Conservation (phyloP, 2,329 filamentous ascomycete species). For the Paecilomyces variotii region DNA sequence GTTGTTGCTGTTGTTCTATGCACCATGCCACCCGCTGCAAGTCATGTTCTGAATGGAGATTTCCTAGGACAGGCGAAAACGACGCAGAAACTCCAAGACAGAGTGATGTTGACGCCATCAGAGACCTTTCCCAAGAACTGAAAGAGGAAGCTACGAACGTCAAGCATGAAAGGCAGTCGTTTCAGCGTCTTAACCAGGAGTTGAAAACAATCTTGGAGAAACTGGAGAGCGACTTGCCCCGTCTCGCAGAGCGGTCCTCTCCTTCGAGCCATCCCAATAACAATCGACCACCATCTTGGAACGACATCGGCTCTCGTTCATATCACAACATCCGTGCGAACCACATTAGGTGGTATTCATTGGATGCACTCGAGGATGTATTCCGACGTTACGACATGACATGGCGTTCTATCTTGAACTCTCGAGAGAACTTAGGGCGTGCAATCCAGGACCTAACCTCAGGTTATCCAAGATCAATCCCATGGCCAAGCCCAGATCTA, state of each 20-base stretch:
- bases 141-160: constrained; percentile 4
- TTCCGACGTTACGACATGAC: not conserved
- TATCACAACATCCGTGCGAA: not conserved
- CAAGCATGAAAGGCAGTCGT: constrained; percentile 3
- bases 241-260: not conserved
- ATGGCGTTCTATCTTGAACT: not conserved
- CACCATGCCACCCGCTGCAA: not conserved
- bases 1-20: not conserved
- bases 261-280: not conserved
- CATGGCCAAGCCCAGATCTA: constrained; percentile 2
- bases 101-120: not conserved
- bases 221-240: not conserved
- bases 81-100: not conserved
- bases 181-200: constrained; percentile 2
- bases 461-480: not conserved
- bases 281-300: not conserved
- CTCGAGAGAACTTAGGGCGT: not conserved
- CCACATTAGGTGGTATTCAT: not conserved
- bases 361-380: not conserved
- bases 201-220: not conserved
- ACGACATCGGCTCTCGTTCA: not conserved
- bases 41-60: not conserved
- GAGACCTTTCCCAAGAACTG: constrained; percentile 1
- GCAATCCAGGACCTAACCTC: not conserved
- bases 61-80: not conserved